Base-by-base conservation (phyloP, 306 rosid genomes). In the Cucumis melo region DNA sequence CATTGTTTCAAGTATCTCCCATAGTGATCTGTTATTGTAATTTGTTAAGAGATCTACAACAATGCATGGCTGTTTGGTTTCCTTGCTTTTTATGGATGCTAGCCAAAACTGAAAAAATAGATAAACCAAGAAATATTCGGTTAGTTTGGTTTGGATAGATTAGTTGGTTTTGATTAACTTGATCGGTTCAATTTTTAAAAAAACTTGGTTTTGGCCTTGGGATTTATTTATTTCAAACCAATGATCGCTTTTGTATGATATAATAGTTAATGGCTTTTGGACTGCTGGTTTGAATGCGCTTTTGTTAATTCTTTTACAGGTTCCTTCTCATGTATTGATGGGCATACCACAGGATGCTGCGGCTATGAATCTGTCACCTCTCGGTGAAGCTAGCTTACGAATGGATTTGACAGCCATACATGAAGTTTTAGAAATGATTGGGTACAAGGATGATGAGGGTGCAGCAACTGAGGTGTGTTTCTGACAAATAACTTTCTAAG, bases 361-460 rank as follows among this genome's bases (percentile, higher is more conserved):
- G 54, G 80, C 90, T 77, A 78, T 88, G 66, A 83, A 89, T 78
- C 85, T 89, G 65, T 82, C 99, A 57, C 90, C 91, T 0, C 89
- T 94, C 36, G 99, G 93, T 80, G 97, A 91, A 84, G 96, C 96
- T 80, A 90, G 96, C 82, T 71, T 83, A 38, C 85, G 96, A 79
- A 87, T 58, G 91, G 99, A 94, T 85, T 85, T 94, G 85, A 90
- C 99, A 24, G 89, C 97, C 81, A 77, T 94, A 67, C 96, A 94
- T 63, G 96, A 90, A 83, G 85, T 89, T 87, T 55, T 94, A 84
- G 99, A 94, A 83, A 87, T 84, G 79, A 80, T 83, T 78, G 97
- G 96, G 79, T 94, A 94, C 63, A 94, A 90, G 87, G 99, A 94
- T 41, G 97, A 94, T 59, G 99, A 94, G 83, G 99, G 97, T 36